Conservation (phyloP, 176 grass and related monocot species). For the Tillandsia fasciculata region DNA sequence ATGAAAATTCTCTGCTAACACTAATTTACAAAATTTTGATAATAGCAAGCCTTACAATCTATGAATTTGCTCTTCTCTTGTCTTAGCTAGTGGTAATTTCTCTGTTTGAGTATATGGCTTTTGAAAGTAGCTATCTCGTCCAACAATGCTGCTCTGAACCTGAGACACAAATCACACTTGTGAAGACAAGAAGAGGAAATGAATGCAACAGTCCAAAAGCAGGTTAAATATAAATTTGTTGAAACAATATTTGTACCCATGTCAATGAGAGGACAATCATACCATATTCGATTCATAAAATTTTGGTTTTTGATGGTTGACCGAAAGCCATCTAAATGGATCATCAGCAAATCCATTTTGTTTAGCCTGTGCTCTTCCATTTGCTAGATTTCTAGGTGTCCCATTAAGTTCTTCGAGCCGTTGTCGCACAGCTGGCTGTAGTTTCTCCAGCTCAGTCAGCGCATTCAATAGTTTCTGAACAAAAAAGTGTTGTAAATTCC, state of each 20-base stretch:
- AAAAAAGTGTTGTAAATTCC: neutral
- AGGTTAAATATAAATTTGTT: neutral
- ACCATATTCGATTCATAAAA: slow-evolving; percentile 19
- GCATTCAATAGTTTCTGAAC: slow-evolving; percentile 35
- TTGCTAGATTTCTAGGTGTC: slow-evolving; percentile 17
- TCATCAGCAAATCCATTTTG: slow-evolving; percentile 21
- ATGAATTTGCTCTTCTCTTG: slow-evolving; percentile 16
- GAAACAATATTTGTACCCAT: neutral
- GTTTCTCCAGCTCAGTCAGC: slow-evolving; percentile 33
- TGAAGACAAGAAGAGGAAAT: no score
- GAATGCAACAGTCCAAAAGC: neutral
- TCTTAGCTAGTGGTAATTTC: slow-evolving; percentile 13
- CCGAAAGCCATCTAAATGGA: slow-evolving; percentile 25
- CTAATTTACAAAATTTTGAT: slow-evolving; percentile 1
- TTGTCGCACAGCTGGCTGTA: slow-evolving; percentile 36
- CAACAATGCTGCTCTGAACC: slow-evolving; percentile 1
- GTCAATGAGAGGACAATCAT: neutral
- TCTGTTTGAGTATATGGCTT: slow-evolving; percentile 3
- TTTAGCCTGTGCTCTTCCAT: slow-evolving; percentile 13
- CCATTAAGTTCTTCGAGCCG: slow-evolving; percentile 34
- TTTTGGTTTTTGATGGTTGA: slow-evolving; percentile 13
- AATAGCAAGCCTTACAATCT: slow-evolving; percentile 35
- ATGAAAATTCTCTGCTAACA: neutral
- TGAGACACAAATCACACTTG: neutral
- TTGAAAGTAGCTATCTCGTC: slow-evolving; percentile 4